Evolutionary conservation across 2,329 filamentous ascomycete genomes (phyloP).

Genomic region (Fusarium goolgardi): DNA sequence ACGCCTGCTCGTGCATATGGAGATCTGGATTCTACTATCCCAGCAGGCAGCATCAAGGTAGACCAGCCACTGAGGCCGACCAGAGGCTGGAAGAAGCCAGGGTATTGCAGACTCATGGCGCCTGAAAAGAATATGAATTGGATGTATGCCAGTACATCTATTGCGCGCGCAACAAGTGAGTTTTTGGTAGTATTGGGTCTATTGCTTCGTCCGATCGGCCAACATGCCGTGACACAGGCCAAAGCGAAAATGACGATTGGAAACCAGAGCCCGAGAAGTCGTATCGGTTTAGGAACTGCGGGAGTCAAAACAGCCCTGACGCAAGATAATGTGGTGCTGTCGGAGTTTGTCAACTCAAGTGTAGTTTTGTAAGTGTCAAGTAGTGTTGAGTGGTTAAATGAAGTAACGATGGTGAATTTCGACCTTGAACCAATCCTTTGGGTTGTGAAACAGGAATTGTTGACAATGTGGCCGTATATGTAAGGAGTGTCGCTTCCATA

Average conservation of each 20-base stretch:
- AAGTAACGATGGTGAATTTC: slow-evolving; percentile 5
- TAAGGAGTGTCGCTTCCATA: neutral
- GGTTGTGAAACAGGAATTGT: slow-evolving; percentile 12
- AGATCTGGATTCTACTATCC: slow-evolving; percentile 36
- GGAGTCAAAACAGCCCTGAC: slow-evolving; percentile 11
- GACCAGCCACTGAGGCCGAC: slow-evolving; percentile 76
- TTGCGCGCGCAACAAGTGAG: slow-evolving; percentile 12
- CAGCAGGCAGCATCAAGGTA: slow-evolving; percentile 67
- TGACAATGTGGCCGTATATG: slow-evolving; percentile 10
- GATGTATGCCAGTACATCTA: slow-evolving; percentile 76
- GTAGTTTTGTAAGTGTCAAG: slow-evolving; percentile 25
- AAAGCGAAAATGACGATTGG: slow-evolving; percentile 12
- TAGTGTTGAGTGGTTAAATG: slow-evolving; percentile 14
- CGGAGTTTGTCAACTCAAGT: neutral
- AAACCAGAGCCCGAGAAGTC: slow-evolving; percentile 23
- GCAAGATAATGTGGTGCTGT: slow-evolving; percentile 3
- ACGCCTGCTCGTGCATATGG: slow-evolving; percentile 46
- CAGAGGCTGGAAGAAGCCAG: slow-evolving; percentile 78
- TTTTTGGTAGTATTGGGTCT: accelerated
- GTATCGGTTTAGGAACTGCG: neutral
- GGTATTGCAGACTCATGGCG: slow-evolving; percentile 74
- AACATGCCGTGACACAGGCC: slow-evolving; percentile 16
- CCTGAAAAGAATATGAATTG: slow-evolving; percentile 80
- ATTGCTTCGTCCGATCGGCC: neutral
- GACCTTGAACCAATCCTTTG: slow-evolving; percentile 1